Evolutionary conservation across 331 rosid genomes (phyloP).

Genomic region (Phaseolus coccineus): DNA sequence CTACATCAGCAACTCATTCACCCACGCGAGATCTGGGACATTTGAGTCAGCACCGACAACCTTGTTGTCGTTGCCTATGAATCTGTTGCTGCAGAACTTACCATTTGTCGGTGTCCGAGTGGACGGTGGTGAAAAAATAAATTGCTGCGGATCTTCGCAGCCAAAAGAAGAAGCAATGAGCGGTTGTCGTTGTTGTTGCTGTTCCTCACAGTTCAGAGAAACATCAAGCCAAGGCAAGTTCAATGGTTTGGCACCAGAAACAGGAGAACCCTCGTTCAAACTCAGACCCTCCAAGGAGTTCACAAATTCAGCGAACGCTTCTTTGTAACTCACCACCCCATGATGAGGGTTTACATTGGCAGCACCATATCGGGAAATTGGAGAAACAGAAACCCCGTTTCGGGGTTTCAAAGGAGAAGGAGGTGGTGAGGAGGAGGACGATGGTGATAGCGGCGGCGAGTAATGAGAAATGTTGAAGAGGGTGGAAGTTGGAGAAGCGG

Average conservation of each 20-base stretch:
- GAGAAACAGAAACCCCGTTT: constrained; percentile 39
- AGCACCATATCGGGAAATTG: constrained; percentile 53
- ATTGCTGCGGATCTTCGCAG: constrained; percentile 57
- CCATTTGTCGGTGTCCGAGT: constrained; percentile 47
- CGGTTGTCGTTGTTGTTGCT: constrained; percentile 56
- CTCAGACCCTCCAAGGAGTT: constrained; percentile 75
- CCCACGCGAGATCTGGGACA: constrained; percentile 92
- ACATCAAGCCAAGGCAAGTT: constrained; percentile 67
- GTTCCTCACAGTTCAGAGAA: constrained; percentile 55
- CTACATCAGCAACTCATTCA: constrained; percentile 89
- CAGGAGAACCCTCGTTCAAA: constrained; percentile 57
- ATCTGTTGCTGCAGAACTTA: constrained; percentile 30
- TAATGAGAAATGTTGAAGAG: constrained; percentile 66
- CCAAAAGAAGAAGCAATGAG: constrained; percentile 57
- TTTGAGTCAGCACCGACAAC: constrained; percentile 39
- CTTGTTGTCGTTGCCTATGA: constrained; percentile 39
- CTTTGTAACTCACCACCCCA: constrained; percentile 55
- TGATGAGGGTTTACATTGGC: constrained; percentile 12
- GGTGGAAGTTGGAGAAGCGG: constrained; percentile 81
- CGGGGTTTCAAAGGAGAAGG: constrained; percentile 59
- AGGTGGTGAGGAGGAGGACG: constrained; percentile 73
- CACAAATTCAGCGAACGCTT: constrained; percentile 63
- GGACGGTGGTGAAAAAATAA: constrained; percentile 62
- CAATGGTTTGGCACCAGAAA: constrained; percentile 33
- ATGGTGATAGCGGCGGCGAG: constrained; percentile 79